Conservation (phyloP, 495 filamentous ascomycete genomes). For the Daldinia loculata region DNA sequence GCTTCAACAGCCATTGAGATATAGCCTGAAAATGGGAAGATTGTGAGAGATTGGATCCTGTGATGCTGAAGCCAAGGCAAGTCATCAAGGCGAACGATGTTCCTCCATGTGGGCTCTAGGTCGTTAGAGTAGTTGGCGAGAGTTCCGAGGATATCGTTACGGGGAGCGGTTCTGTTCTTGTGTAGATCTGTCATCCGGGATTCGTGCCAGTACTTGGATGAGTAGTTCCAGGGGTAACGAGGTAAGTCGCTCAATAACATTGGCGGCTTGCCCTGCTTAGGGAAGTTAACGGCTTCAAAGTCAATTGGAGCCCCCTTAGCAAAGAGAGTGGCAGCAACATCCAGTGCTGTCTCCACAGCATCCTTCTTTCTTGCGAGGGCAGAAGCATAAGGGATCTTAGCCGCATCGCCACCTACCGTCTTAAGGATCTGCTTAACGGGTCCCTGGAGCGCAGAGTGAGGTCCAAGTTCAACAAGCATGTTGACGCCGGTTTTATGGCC, state of each 20-base stretch:
- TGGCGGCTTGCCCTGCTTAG: constrained; percentile 45
- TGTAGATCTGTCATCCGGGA: constrained; percentile 61
- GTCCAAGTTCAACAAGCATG: constrained; percentile 69
- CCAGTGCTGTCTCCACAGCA: constrained; percentile 54
- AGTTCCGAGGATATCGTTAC: constrained; percentile 65
- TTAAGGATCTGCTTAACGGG: constrained; percentile 68
- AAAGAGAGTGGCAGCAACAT: constrained; percentile 55
- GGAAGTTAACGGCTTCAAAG: constrained; percentile 58
- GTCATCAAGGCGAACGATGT: constrained; percentile 59
- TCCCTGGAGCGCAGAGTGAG: constrained; percentile 69
- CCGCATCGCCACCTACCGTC: constrained; percentile 46
- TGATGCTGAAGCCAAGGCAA: constrained; percentile 65
- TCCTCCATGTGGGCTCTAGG: constrained; percentile 62
- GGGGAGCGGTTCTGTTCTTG: constrained; percentile 53
- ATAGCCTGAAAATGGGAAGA: constrained; percentile 71
- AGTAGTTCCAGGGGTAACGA: constrained; percentile 63
- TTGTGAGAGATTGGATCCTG: constrained; percentile 54
- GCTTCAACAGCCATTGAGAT: constrained; percentile 67
- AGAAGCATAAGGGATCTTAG: constrained; percentile 55
- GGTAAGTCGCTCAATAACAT: constrained; percentile 54
- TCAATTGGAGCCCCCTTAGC: constrained; percentile 55
- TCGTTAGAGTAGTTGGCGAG: constrained; percentile 57
- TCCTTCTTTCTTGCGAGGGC: constrained; percentile 54
- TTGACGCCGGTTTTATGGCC: constrained; percentile 49
- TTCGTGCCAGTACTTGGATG: constrained; percentile 61